Percentiles rank a stretch among this genome's conserved stretches.
Evolutionary conservation across 1,284 basidiomycete genomes (phyloP).

Genomic region (Lignosus rhinocerotis): DNA sequence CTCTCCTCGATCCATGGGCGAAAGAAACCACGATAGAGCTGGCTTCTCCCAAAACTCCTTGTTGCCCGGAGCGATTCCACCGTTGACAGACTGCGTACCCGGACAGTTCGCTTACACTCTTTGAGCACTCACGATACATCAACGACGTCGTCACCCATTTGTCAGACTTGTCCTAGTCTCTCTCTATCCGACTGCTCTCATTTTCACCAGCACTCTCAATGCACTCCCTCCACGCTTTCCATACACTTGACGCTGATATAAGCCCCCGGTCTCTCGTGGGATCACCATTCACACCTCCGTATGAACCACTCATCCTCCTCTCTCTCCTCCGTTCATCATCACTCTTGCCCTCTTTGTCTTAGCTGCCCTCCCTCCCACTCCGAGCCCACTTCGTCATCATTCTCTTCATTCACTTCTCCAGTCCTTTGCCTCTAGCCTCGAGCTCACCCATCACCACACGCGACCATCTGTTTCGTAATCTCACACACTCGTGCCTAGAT

Average conservation of each 20-base stretch:
- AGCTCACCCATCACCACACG: background rate
- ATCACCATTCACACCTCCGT: background rate
- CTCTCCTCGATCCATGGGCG: too few species aligned
- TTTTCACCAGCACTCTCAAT: conserved; percentile 1
- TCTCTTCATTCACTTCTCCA: background rate
- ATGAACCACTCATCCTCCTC: background rate
- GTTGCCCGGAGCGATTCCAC: conserved; percentile 11
- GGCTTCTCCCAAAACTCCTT: conserved; percentile 12
- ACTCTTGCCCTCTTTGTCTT: background rate
- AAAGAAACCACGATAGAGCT: background rate
- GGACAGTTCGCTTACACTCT: background rate
- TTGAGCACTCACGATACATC: background rate
- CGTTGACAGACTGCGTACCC: conserved; percentile 11
- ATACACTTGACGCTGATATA: conserved; percentile 7
- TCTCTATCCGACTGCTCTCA: background rate
- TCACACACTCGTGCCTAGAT: conserved; percentile 11
- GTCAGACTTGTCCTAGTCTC: background rate
- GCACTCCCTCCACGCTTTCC: background rate
- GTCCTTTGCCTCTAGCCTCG: background rate
- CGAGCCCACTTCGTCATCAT: background rate
- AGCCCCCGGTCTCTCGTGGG: conserved; percentile 8
- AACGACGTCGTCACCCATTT: conserved; percentile 18
- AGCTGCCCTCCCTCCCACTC: background rate
- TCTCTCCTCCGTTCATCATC: background rate
- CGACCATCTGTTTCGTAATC: background rate